These are phyloP conservation scores for Bacidia rubella DNA, from an alignment of 495 filamentous ascomycete species.

Conservation along the genomic window DNA sequence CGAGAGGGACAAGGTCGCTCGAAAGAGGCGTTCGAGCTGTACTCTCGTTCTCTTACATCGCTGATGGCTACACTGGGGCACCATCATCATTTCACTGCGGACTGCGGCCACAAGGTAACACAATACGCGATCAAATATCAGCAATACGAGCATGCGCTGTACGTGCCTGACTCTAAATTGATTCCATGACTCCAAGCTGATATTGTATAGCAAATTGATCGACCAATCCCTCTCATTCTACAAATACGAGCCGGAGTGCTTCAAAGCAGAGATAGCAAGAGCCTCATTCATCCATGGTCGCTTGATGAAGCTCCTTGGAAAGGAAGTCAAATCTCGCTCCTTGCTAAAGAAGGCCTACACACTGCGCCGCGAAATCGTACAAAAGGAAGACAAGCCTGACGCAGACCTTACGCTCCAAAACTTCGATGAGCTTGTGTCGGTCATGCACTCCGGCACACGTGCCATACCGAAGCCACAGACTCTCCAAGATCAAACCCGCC, in stretches of 20 bases:
- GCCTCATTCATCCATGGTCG: slow-evolving; percentile 19
- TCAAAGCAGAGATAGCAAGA: slow-evolving; percentile 19
- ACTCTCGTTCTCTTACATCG: slow-evolving; percentile 12
- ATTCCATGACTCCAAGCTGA: too few species aligned
- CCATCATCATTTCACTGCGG: slow-evolving; percentile 19
- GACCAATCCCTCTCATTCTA: slow-evolving; percentile 19
- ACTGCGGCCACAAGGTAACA: too few species aligned
- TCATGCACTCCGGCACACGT: neutral
- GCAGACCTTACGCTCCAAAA: neutral
- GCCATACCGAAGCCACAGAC: neutral
- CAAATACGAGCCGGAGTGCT: slow-evolving; percentile 11
- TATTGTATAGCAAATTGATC: slow-evolving; percentile 11
- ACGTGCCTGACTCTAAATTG: too few species aligned
- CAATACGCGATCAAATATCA: too few species aligned
- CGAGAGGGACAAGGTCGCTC: slow-evolving; percentile 8
- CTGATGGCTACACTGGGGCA: slow-evolving; percentile 18
- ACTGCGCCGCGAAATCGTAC: neutral
- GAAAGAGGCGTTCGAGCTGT: slow-evolving; percentile 17
- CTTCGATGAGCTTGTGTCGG: slow-evolving; percentile 1
- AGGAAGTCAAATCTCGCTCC: slow-evolving; percentile 9
- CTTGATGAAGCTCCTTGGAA: slow-evolving; percentile 12
- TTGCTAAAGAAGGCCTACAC: neutral
- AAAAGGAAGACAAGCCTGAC: neutral
- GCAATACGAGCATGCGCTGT: too few species aligned
- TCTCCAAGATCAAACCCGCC: neutral